Percentiles rank a stretch among this genome's conserved stretches.
Evolutionary conservation across 2,329 filamentous ascomycete species (phyloP).

Genomic region (Cryphonectria radicalis): DNA sequence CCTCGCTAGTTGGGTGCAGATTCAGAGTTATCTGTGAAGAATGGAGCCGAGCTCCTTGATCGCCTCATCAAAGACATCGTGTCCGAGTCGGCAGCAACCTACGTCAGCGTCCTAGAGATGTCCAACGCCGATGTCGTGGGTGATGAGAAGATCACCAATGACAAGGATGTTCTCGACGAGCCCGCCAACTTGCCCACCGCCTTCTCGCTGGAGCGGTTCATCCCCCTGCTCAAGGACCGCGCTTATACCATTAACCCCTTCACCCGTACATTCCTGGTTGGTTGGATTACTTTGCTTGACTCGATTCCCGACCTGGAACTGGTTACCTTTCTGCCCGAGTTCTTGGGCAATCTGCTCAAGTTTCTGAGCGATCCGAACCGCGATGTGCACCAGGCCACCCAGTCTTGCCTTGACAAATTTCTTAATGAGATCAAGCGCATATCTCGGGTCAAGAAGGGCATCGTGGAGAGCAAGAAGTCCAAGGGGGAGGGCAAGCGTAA

Average conservation of each 20-base stretch:
- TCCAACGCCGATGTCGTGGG: slow-evolving; percentile 45
- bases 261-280: slow-evolving; percentile 91
- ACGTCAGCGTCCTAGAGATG: slow-evolving; percentile 83
- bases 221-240: slow-evolving; percentile 89
- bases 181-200: slow-evolving; percentile 71
- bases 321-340: slow-evolving; percentile 89
- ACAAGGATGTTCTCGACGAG: slow-evolving; percentile 50
- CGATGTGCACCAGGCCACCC: slow-evolving; percentile 94
- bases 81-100: slow-evolving; percentile 90
- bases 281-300: slow-evolving; percentile 93
- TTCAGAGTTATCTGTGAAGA: slow-evolving; percentile 96
- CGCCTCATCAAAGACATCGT: slow-evolving; percentile 96
- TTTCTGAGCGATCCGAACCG: slow-evolving; percentile 90
- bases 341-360: slow-evolving; percentile 84
- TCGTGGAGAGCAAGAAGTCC: slow-evolving; percentile 81
- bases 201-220: slow-evolving; percentile 89
- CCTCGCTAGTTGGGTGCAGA: slow-evolving; percentile 80
- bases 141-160: slow-evolving; percentile 54
- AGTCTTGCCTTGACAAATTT: slow-evolving; percentile 86
- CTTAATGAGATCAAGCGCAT: slow-evolving; percentile 94
- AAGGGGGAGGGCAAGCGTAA: slow-evolving; percentile 70
- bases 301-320: slow-evolving; percentile 96
- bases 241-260: slow-evolving; percentile 95
- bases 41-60: slow-evolving; percentile 93
- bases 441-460: slow-evolving; percentile 86